Percentiles rank a stretch among this genome's conserved stretches.
Conservation (phyloP, 352 stramenopile genomes). For the Pythium myriotylum region DNA sequence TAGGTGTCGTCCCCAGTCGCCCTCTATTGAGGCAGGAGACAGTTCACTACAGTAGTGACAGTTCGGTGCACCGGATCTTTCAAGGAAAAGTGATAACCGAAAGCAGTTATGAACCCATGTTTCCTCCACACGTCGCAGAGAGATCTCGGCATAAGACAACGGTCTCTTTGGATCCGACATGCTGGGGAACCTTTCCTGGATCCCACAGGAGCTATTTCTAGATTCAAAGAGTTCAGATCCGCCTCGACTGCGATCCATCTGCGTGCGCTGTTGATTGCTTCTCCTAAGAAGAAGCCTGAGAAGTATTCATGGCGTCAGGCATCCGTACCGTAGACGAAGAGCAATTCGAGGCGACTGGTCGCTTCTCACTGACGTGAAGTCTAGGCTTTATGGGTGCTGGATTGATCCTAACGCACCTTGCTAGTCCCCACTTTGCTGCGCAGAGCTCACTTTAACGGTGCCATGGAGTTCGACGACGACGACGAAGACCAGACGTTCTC, state of each 20-base stretch:
- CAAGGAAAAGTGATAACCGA: conserved; percentile 8
- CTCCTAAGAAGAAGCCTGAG: not conserved
- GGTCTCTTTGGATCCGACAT: not conserved
- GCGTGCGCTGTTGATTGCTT: conserved; percentile 1
- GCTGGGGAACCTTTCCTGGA: no score
- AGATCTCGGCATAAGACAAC: not conserved
- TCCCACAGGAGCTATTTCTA: no score
- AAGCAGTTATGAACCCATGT: conserved; percentile 26
- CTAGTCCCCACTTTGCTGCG: conserved; percentile 16
- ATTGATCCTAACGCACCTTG: not conserved
- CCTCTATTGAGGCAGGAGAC: conserved; percentile 3
- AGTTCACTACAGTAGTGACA: not conserved
- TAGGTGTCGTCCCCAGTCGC: not conserved
- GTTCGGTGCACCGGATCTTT: conserved; percentile 25
- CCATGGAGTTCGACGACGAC: conserved; percentile 25
- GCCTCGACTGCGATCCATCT: no score
- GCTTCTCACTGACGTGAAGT: no score
- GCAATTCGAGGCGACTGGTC: not conserved
- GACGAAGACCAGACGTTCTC: conserved; percentile 50
- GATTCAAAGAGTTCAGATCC: no score
- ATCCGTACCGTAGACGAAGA: not conserved
- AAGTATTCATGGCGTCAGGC: conserved; percentile 7
- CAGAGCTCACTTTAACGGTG: conserved; percentile 10
- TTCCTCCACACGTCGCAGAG: conserved; percentile 22
- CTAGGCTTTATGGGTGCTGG: no score